These are phyloP conservation scores for Paraglomus brasilianum DNA, from an alignment of 192 early-diverging fungal species.

Conservation along the genomic window DNA sequence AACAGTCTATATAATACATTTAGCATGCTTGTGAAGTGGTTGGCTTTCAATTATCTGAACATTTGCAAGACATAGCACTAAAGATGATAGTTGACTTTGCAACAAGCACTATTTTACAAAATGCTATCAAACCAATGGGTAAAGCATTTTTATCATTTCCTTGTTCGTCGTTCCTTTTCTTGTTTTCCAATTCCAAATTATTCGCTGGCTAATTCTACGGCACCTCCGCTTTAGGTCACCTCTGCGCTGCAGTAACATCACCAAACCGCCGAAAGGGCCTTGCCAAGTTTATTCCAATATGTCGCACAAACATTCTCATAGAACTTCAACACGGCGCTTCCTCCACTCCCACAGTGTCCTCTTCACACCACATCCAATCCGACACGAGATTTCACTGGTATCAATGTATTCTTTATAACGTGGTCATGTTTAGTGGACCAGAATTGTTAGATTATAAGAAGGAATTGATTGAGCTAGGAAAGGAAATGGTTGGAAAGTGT, in stretches of 20 bases:
- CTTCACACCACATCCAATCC: conserved; percentile 47
- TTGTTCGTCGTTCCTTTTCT: neutral
- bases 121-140: conserved; percentile 68
- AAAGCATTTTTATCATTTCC: neutral
- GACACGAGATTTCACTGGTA: conserved; percentile 78
- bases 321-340: conserved; percentile 70
- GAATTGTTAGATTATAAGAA: conserved; percentile 50
- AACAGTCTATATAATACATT: neutral
- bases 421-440: conserved; percentile 48
- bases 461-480: conserved; percentile 49
- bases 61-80: conserved; percentile 62
- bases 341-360: conserved; percentile 45
- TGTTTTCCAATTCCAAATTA: neutral
- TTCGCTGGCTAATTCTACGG: neutral
- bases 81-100: conserved; percentile 61
- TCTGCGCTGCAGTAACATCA: conserved; percentile 45
- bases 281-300: conserved; percentile 57
- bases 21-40: conserved; percentile 68
- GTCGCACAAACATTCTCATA: conserved; percentile 51
- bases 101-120: conserved; percentile 58
- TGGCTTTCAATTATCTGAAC: conserved; percentile 65
- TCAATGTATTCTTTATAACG: conserved; percentile 63
- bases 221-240: conserved; percentile 24
- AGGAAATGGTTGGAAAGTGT: conserved; percentile 54
- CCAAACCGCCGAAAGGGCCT: conserved; percentile 49